Evolutionary conservation across 129 eudicot genomes (phyloP).

Genomic region (Solidago caesia): DNA sequence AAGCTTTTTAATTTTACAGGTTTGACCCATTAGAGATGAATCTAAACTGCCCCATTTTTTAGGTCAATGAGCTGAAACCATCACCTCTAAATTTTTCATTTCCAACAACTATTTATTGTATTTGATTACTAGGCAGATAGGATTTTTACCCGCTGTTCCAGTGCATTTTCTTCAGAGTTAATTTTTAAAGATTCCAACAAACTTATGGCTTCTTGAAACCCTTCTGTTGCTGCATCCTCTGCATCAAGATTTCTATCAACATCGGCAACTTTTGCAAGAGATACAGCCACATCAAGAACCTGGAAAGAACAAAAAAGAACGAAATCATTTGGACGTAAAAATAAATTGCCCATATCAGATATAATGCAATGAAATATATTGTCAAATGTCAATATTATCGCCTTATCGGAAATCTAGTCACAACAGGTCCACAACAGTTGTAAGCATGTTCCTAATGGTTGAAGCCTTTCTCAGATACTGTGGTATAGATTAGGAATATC

Average conservation of each 20-base stretch:
- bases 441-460: too few species aligned
- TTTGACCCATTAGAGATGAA: background rate
- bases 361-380: too few species aligned
- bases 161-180: conserved; percentile 53
- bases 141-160: conserved; percentile 75
- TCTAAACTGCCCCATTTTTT: background rate
- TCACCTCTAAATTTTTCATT: background rate
- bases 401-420: too few species aligned
- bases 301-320: conserved; percentile 23
- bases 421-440: too few species aligned
- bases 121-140: too few species aligned
- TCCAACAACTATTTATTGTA: background rate
- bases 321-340: too few species aligned
- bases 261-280: conserved; percentile 96
- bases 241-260: conserved; percentile 83
- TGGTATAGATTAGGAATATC: too few species aligned
- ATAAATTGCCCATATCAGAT: background rate
- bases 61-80: background rate
- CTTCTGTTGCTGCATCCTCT: conserved; percentile 62
- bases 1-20: background rate
- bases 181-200: conserved; percentile 56
- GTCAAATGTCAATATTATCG: too few species aligned
- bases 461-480: too few species aligned
- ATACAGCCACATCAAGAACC: conserved; percentile 82
- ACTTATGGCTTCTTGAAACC: conserved; percentile 76